phyloP scores from a whole-genome alignment of 768 basidiomycete genomes.

The Boletus barrowsii region DNA sequence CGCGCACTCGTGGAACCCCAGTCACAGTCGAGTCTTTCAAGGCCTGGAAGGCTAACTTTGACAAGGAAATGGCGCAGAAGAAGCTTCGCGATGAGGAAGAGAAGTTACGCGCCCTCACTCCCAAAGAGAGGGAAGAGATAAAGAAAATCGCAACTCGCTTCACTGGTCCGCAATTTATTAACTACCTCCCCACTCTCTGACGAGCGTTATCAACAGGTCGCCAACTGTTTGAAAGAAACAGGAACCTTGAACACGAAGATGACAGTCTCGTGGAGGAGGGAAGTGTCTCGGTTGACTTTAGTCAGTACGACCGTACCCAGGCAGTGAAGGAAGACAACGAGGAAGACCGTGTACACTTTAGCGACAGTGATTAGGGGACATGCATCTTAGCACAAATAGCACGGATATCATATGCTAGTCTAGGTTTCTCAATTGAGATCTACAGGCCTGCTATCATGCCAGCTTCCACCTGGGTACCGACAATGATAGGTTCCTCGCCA shows the following conservation, averaged over 20 bases:
- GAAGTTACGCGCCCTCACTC: conserved; percentile 59
- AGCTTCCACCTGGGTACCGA: conserved; percentile 50
- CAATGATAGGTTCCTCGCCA: conserved; percentile 50
- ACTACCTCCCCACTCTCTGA: neutral
- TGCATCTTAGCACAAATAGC: neutral
- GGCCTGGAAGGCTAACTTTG: conserved; percentile 77
- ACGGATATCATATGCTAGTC: conserved; percentile 2
- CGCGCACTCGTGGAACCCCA: conserved; percentile 85
- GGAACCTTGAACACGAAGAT: conserved; percentile 67
- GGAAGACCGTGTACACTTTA: conserved; percentile 66
- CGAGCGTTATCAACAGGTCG: conserved; percentile 55
- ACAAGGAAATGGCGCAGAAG: conserved; percentile 58
- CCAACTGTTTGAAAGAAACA: conserved; percentile 87
- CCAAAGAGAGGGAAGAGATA: conserved; percentile 85
- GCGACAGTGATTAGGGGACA: conserved; percentile 75
- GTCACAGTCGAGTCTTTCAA: conserved; percentile 82
- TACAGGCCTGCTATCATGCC: conserved; percentile 64
- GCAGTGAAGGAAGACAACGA: conserved; percentile 50
- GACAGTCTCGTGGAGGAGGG: conserved; percentile 82
- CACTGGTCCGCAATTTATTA: conserved; percentile 51
- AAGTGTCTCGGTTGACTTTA: conserved; percentile 81
- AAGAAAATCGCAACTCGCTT: conserved; percentile 60
- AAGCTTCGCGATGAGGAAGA: conserved; percentile 77
- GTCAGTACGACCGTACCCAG: conserved; percentile 76
- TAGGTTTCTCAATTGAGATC: conserved; percentile 18